Percentiles rank a stretch among this genome's conserved stretches.
phyloP scores from a whole-genome alignment of 2,329 filamentous ascomycete species.

The Epichloe coenophiala region DNA sequence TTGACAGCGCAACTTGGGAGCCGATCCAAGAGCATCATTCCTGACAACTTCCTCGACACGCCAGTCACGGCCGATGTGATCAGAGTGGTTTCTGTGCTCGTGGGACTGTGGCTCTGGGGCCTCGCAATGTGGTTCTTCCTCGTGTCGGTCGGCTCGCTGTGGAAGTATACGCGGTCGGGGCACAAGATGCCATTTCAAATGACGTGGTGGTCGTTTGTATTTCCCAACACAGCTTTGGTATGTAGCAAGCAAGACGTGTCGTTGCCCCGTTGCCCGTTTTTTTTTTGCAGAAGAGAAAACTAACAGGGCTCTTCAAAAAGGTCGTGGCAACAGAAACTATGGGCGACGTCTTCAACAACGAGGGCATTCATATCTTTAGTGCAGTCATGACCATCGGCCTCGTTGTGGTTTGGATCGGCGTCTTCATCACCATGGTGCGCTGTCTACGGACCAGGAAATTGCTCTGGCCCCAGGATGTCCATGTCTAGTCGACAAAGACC shows the following conservation, averaged over 20 bases:
- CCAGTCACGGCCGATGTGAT: constrained; percentile 29
- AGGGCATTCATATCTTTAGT: constrained; percentile 51
- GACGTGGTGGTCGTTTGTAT: constrained; percentile 77
- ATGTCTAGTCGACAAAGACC: constrained; percentile 4
- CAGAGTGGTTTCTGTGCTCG: constrained; percentile 40
- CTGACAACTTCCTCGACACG: constrained; percentile 27
- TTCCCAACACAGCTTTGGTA: constrained; percentile 62
- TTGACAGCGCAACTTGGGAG: constrained; percentile 28
- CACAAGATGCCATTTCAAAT: constrained; percentile 62
- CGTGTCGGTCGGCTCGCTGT: constrained; percentile 63
- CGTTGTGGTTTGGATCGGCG: constrained; percentile 52
- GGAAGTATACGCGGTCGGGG: constrained; percentile 44
- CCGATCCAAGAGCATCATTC: constrained; percentile 29
- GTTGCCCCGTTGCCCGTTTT: not conserved
- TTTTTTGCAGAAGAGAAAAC: not conserved
- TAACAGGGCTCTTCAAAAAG: constrained; percentile 6
- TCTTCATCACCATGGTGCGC: constrained; percentile 56
- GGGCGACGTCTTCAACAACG: constrained; percentile 44
- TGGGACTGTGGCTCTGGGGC: constrained; percentile 69
- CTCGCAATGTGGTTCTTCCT: constrained; percentile 78
- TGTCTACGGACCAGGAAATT: constrained; percentile 54
- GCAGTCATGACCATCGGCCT: constrained; percentile 54
- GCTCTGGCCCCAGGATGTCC: constrained; percentile 57
- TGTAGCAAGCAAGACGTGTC: constrained; percentile 1
- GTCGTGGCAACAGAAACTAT: constrained; percentile 62